These are phyloP conservation scores for Cercophora samala DNA, from an alignment of 495 filamentous ascomycete species.

Conservation along the genomic window DNA sequence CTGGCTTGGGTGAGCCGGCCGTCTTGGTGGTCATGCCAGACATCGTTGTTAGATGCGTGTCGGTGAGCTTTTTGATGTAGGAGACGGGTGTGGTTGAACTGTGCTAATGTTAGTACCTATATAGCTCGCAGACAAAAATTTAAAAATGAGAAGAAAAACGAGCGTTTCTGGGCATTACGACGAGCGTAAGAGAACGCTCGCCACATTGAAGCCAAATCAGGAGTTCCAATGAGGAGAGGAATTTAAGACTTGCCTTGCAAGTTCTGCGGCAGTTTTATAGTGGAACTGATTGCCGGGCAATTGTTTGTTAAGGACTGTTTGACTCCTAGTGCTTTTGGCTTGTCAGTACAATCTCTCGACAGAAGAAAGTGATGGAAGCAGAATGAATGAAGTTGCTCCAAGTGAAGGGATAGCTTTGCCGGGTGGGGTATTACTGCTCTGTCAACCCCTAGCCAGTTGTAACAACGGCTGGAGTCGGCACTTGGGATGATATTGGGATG, in stretches of 20 bases:
- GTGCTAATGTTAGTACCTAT: background rate
- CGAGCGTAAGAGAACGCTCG: background rate
- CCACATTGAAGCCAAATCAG: background rate
- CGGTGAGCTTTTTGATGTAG: background rate
- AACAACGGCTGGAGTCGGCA: background rate
- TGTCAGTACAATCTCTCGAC: background rate
- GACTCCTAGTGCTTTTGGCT: too few relatives aligned
- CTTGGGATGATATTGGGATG: background rate
- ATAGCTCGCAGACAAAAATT: background rate
- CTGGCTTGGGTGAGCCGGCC: too few relatives aligned
- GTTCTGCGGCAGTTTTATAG: background rate
- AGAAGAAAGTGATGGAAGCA: background rate
- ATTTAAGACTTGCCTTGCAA: background rate
- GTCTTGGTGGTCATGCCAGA: background rate
- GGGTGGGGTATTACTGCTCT: too few relatives aligned
- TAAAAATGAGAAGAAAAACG: background rate
- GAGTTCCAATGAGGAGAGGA: background rate
- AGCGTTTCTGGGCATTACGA: background rate
- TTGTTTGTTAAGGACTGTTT: background rate
- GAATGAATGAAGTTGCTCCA: too few relatives aligned
- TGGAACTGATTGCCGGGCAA: background rate
- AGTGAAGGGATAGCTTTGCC: too few relatives aligned
- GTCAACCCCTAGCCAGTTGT: background rate
- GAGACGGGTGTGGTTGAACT: background rate
- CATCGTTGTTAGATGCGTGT: background rate